Base-by-base conservation (phyloP, 2,329 filamentous ascomycete genomes). In the Penicillium oxalicum region DNA sequence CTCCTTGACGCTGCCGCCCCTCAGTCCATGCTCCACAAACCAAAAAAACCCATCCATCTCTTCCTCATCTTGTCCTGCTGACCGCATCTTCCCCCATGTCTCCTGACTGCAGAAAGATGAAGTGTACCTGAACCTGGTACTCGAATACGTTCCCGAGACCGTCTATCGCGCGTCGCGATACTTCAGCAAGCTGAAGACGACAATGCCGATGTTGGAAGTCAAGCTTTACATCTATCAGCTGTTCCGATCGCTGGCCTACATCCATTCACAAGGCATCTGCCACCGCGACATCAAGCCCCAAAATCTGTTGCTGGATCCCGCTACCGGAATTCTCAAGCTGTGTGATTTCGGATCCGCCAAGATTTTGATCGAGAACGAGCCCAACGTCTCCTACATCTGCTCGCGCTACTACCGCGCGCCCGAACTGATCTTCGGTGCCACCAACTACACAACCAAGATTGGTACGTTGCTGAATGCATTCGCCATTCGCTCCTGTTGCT, bases 181-280 rank as follows among this genome's bases (percentile, higher is more conserved):
- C 76, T 98, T 98, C 81, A 97, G 94, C 80, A 98, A 98, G 78
- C 86, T 97, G 86, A 98, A 97, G 83, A 95, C 91, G 5, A 96
- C 91, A 45, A 98, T 98, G 93, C 93, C 93, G 12, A 95, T 91
- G 62, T 82, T 98, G 61, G 93, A 98, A 73, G 90, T 97, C 69
- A 98, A 98, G 79, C 86, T 98, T 55, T 98, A 97, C 79, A 98
- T 91, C 69, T 98, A 98, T 76, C 93, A 98, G 77, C 86, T 98
- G 47, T 98, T 98, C 82, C 86, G 93, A 62, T 95, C 93, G 33
- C 80, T 98, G 61, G 93, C 93, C 66, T 98, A 98, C 75, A 98
- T 98, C 62, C 93, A 98, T 75, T 97, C 93, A 8, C 91, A 96
- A 75, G 93, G 93, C 64, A 98, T 98, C 73, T 98, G 93, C 74